Conservation (phyloP, 2,329 filamentous ascomycete genomes). For the Harringtonia lauricola region DNA sequence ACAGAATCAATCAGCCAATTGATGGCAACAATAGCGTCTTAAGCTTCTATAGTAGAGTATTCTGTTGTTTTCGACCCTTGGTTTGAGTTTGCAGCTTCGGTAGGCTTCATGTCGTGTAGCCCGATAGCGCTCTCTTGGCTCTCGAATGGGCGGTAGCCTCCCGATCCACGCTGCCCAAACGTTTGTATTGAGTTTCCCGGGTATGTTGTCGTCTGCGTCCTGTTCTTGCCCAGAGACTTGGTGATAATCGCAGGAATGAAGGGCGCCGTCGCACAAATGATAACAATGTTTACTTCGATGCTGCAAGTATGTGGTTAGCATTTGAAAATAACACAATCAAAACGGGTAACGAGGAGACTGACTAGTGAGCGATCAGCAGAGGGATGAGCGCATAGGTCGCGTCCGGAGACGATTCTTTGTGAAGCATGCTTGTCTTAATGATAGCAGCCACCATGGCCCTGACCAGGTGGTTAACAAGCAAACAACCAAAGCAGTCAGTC, state of each 20-base stretch:
- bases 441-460: conserved; percentile 1
- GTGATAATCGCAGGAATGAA: neutral
- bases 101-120: neutral
- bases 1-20: too few species aligned
- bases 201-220: neutral
- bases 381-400: neutral
- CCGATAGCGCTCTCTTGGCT: conserved; percentile 1
- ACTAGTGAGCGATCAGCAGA: neutral
- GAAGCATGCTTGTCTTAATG: conserved; percentile 1
- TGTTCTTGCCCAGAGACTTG: neutral
- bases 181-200: neutral
- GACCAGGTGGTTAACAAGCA: neutral
- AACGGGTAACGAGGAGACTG: neutral
- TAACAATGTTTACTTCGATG: conserved; percentile 1
- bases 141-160: neutral
- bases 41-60: neutral
- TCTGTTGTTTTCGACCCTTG: neutral
- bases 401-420: neutral
- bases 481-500: neutral
- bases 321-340: too few species aligned
- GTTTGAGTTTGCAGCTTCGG: neutral
- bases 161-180: neutral
- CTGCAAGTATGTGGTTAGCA: neutral
- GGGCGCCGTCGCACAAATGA: neutral
- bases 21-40: too few species aligned